Conservation (phyloP, 2,329 filamentous ascomycete genomes). For the Penicillium sclerotigenum region DNA sequence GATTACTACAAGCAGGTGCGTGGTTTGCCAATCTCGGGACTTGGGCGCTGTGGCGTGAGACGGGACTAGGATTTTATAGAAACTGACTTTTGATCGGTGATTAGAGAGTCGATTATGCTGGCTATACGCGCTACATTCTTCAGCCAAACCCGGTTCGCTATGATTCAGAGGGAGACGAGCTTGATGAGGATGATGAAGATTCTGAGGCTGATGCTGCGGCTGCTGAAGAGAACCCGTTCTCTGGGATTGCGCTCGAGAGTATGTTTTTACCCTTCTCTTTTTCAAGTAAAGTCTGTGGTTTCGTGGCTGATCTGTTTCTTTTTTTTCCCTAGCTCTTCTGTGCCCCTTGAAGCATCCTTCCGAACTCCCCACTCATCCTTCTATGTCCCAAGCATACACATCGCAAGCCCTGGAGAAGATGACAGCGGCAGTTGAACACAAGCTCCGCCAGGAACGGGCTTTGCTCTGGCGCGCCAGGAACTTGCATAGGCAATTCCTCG, state of each 20-base stretch:
- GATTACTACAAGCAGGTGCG: conserved; percentile 56
- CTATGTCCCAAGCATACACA: conserved; percentile 57
- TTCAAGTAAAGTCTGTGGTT: neutral
- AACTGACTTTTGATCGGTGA: conserved; percentile 8
- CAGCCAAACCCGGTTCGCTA: conserved; percentile 58
- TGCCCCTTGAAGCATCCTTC: conserved; percentile 61
- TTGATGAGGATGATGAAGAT: conserved; percentile 57
- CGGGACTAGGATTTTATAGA: neutral
- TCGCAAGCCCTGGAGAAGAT: conserved; percentile 58
- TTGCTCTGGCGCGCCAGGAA: conserved; percentile 57
- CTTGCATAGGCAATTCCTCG: conserved; percentile 57
- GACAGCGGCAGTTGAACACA: conserved; percentile 54
- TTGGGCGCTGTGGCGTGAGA: conserved; percentile 3
- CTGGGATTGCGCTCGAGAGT: conserved; percentile 57
- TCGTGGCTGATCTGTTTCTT: conserved; percentile 11
- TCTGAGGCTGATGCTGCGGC: conserved; percentile 56
- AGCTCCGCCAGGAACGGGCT: conserved; percentile 56
- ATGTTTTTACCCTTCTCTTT: conserved; percentile 19
- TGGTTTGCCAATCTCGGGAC: neutral
- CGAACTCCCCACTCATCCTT: conserved; percentile 58
- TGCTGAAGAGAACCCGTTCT: conserved; percentile 61
- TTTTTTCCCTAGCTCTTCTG: conserved; percentile 49
- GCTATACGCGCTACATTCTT: conserved; percentile 59
- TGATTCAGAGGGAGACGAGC: conserved; percentile 62
- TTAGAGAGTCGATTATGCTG: conserved; percentile 60